A percentile compares a stretch with the other conserved stretches of the same genome.
These are phyloP conservation scores for Pterocarpus macrocarpus DNA, from an alignment of 306 rosid species.

Conservation along the genomic window DNA sequence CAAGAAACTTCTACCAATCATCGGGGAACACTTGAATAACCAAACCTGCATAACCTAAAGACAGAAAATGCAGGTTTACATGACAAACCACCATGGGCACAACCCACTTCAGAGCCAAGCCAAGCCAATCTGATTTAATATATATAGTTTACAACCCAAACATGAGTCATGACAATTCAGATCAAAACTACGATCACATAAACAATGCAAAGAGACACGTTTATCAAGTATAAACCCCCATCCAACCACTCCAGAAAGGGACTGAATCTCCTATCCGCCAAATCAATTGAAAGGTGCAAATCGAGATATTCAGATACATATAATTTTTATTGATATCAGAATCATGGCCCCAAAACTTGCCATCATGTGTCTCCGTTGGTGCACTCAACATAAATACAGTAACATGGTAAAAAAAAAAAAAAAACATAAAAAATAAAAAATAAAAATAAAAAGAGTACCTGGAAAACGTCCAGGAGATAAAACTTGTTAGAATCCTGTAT, in stretches of 20 bases:
- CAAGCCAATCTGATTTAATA: slow-evolving; percentile 18
- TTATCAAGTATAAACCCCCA: neutral
- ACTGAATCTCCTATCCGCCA: slow-evolving; percentile 1
- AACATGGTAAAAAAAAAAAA: slow-evolving; percentile 43
- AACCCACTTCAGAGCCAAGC: slow-evolving; percentile 23
- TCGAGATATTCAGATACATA: slow-evolving; percentile 17
- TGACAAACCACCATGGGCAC: neutral
- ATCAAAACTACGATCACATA: slow-evolving; percentile 16
- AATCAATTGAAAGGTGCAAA: slow-evolving; percentile 14
- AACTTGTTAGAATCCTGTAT: slow-evolving; percentile 56
- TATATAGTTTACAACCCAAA: slow-evolving; percentile 16
- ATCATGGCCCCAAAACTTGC: slow-evolving; percentile 51
- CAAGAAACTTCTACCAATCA: slow-evolving; percentile 25
- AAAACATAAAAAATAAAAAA: neutral
- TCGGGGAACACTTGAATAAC: neutral
- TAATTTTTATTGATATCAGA: slow-evolving; percentile 48
- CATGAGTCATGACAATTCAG: slow-evolving; percentile 31
- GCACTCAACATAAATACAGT: slow-evolving; percentile 52
- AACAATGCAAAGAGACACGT: neutral
- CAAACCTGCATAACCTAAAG: slow-evolving; percentile 9
- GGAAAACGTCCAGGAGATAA: slow-evolving; percentile 51
- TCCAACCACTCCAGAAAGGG: slow-evolving; percentile 33
- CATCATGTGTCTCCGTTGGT: slow-evolving; percentile 46
- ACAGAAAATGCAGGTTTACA: slow-evolving; percentile 19
- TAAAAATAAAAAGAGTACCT: slow-evolving; percentile 29